These are phyloP conservation scores for Lentinula sp. DNA, from an alignment of 768 basidiomycete genomes.

Conservation along the genomic window DNA sequence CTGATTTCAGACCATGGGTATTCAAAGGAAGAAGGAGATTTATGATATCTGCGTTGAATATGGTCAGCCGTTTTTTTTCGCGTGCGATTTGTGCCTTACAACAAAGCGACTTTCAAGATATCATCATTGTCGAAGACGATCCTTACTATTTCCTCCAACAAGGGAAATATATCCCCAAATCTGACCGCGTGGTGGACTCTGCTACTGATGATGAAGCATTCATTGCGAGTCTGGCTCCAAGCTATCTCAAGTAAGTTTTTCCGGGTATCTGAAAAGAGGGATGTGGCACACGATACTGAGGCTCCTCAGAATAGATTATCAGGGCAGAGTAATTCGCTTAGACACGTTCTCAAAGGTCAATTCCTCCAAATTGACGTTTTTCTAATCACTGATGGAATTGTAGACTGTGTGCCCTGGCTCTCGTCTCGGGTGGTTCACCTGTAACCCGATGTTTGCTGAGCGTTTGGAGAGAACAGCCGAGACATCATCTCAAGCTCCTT, in stretches of 20 bases:
- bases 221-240: conserved; percentile 52
- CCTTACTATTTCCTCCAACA: conserved; percentile 73
- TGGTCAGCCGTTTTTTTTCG: conserved; percentile 31
- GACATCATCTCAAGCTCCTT: conserved; percentile 61
- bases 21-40: conserved; percentile 65
- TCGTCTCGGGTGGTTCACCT: conserved; percentile 77
- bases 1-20: conserved; percentile 48
- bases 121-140: conserved; percentile 81
- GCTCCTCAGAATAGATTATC: conserved; percentile 50
- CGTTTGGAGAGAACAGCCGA: conserved; percentile 66
- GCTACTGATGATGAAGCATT: conserved; percentile 33
- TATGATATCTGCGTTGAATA: conserved; percentile 81
- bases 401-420: conserved; percentile 76
- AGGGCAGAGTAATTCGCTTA: conserved; percentile 79
- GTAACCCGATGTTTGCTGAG: conserved; percentile 71
- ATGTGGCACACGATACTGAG: neutral
- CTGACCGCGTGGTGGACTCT: conserved; percentile 18
- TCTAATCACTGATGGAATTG: neutral
- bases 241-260: conserved; percentile 43
- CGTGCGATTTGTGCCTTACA: neutral
- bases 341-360: conserved; percentile 74
- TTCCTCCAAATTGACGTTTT: neutral
- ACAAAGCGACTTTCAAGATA: conserved; percentile 30
- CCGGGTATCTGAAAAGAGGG: conserved; percentile 1
- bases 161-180: conserved; percentile 44